phyloP scores from a whole-genome alignment of 2,329 filamentous ascomycete species.

The Tolypocladium ophioglossoides region DNA sequence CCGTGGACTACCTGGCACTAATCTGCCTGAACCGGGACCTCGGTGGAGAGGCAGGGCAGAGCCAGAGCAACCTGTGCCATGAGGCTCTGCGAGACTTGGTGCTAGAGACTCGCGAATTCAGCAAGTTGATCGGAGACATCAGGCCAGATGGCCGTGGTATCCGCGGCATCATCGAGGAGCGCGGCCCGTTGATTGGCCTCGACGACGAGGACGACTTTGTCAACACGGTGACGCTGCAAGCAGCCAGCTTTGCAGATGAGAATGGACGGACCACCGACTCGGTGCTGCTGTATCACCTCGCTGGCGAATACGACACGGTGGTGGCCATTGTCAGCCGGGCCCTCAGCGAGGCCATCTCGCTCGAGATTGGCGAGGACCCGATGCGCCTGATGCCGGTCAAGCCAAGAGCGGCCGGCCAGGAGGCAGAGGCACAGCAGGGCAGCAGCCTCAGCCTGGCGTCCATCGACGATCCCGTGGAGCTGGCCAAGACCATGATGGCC shows the following conservation, averaged over 20 bases:
- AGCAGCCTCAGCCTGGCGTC: constrained; percentile 51
- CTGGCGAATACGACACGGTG: constrained; percentile 93
- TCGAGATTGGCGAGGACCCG: constrained; percentile 74
- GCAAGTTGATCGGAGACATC: constrained; percentile 86
- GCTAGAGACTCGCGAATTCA: constrained; percentile 94
- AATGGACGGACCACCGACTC: constrained; percentile 89
- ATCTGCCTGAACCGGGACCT: constrained; percentile 89
- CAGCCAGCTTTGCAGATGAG: constrained; percentile 86
- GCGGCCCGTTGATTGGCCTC: constrained; percentile 70
- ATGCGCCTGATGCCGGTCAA: constrained; percentile 72
- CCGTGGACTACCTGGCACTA: constrained; percentile 84
- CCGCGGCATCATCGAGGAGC: constrained; percentile 77
- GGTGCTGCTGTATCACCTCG: constrained; percentile 86
- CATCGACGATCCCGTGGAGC: constrained; percentile 49
- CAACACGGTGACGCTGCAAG: constrained; percentile 83
- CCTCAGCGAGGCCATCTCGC: constrained; percentile 77
- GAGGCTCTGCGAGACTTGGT: constrained; percentile 89
- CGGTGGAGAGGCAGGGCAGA: constrained; percentile 59
- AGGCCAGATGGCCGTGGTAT: constrained; percentile 76
- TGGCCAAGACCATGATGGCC: constrained; percentile 49
- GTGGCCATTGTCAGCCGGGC: constrained; percentile 81
- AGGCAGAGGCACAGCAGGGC: constrained; percentile 27
- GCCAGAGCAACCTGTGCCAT: constrained; percentile 76
- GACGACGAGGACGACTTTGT: constrained; percentile 75
- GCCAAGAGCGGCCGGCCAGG: constrained; percentile 43